phyloP scores from a whole-genome alignment of 31 red algal species.

The Bonnemaisonia californica region DNA sequence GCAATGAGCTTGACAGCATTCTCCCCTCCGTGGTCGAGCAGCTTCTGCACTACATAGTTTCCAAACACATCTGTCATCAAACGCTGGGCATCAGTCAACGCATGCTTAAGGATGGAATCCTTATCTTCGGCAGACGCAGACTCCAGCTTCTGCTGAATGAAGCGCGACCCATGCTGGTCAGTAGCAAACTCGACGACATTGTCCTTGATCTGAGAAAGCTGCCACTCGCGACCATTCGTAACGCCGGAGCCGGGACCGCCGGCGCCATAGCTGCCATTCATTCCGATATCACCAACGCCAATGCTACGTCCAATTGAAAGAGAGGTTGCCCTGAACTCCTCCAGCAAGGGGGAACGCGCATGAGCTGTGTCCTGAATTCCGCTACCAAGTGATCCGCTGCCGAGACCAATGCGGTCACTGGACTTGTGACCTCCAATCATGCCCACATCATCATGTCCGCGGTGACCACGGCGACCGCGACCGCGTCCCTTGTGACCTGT shows the following conservation, averaged over 20 bases:
- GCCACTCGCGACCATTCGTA: slow-evolving; percentile 81
- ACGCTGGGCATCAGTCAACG: slow-evolving; percentile 77
- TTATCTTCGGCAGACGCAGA: slow-evolving; percentile 69
- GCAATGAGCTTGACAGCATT: slow-evolving; percentile 74
- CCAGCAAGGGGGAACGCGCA: slow-evolving; percentile 73
- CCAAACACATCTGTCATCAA: slow-evolving; percentile 98
- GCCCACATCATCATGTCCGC: slow-evolving; percentile 47
- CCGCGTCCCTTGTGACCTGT: slow-evolving; percentile 46
- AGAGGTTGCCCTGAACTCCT: slow-evolving; percentile 84
- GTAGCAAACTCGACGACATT: slow-evolving; percentile 97
- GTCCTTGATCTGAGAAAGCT: slow-evolving; percentile 78
- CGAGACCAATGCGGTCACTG: slow-evolving; percentile 32
- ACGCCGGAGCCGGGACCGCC: background rate
- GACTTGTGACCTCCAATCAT: slow-evolving; percentile 32
- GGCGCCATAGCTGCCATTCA: slow-evolving; percentile 21
- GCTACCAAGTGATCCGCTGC: slow-evolving; percentile 18
- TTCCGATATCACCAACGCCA: slow-evolving; percentile 28
- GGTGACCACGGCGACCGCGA: slow-evolving; percentile 47
- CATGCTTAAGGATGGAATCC: slow-evolving; percentile 73
- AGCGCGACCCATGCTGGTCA: slow-evolving; percentile 97
- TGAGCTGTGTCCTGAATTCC: slow-evolving; percentile 56
- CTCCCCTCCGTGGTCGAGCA: slow-evolving; percentile 83
- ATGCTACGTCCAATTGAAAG: slow-evolving; percentile 64
- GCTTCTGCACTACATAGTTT: slow-evolving; percentile 98
- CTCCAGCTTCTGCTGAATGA: slow-evolving; percentile 98